Conservation (phyloP, 2,329 filamentous ascomycete species). For the Diaporthe australafricana region DNA sequence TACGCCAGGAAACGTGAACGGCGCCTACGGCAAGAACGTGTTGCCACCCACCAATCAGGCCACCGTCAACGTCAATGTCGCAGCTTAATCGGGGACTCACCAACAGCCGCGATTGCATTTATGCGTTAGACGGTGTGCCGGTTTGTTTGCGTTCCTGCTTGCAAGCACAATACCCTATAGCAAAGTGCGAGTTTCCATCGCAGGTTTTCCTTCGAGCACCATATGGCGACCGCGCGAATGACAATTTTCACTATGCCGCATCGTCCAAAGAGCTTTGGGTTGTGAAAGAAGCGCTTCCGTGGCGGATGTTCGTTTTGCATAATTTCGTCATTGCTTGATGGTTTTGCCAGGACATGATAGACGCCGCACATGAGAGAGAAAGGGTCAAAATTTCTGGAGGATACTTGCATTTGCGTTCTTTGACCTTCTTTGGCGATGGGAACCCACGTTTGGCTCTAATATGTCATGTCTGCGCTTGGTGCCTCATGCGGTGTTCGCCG, state of each 20-base stretch:
- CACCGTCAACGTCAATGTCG: conserved; percentile 41
- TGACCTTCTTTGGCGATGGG: conserved; percentile 24
- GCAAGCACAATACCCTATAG: not conserved
- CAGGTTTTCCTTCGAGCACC: not conserved
- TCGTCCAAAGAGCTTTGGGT: not conserved
- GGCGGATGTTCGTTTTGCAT: conserved; percentile 19
- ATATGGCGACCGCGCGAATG: not conserved
- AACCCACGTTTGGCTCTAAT: not conserved
- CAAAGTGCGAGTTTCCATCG: not conserved
- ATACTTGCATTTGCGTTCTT: conserved; percentile 19
- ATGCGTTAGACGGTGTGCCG: not conserved
- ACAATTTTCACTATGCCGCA: conserved; percentile 24
- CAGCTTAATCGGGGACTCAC: conserved; percentile 7
- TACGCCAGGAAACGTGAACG: conserved; percentile 63
- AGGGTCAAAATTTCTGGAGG: conserved; percentile 11
- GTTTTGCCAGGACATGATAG: conserved; percentile 19
- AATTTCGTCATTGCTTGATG: conserved; percentile 23
- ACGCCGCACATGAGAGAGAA: conserved; percentile 17
- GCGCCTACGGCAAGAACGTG: conserved; percentile 63
- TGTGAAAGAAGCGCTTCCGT: conserved; percentile 9
- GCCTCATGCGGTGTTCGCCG: not conserved
- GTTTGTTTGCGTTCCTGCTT: not conserved
- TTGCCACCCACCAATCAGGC: conserved; percentile 52
- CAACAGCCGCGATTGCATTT: not conserved
- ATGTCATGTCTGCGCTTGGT: not conserved